Evolutionary conservation across 2,329 filamentous ascomycete genomes (phyloP).

Genomic region (Ilyonectria sp.): DNA sequence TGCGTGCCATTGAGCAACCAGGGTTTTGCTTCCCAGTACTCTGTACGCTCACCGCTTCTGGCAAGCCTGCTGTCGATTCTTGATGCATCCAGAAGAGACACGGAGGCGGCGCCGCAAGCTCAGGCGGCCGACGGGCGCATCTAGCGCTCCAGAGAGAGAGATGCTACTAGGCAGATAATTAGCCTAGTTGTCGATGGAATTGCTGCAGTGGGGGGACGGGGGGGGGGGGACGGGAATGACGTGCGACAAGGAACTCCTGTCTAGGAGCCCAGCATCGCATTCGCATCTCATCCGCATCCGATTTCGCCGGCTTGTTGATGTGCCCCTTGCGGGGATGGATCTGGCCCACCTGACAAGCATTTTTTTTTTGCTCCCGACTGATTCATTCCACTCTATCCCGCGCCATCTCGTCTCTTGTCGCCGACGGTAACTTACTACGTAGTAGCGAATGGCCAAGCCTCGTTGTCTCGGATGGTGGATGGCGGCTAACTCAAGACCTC

Average conservation of each 20-base stretch:
- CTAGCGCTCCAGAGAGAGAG: no score
- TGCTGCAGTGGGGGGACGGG: neutral
- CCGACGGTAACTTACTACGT: neutral
- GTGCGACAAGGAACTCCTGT: neutral
- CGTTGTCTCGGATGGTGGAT: constrained; percentile 1
- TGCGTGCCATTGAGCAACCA: neutral
- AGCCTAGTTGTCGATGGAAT: neutral
- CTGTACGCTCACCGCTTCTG: neutral
- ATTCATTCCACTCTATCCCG: no score
- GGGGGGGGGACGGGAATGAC: neutral
- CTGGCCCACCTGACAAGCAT: neutral
- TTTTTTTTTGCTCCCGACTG: neutral
- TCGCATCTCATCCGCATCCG: neutral
- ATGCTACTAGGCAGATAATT: neutral
- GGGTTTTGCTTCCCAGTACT: neutral
- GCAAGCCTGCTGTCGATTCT: neutral
- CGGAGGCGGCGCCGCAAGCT: no score
- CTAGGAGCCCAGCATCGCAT: neutral
- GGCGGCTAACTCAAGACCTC: constrained; percentile 15
- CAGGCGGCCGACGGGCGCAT: no score
- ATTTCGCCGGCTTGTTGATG: neutral
- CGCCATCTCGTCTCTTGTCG: neutral
- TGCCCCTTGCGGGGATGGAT: neutral
- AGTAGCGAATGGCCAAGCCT: neutral
- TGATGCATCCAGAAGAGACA: no score